Base-by-base conservation (phyloP, 2,329 filamentous ascomycete genomes). In the Claviceps sp. region DNA sequence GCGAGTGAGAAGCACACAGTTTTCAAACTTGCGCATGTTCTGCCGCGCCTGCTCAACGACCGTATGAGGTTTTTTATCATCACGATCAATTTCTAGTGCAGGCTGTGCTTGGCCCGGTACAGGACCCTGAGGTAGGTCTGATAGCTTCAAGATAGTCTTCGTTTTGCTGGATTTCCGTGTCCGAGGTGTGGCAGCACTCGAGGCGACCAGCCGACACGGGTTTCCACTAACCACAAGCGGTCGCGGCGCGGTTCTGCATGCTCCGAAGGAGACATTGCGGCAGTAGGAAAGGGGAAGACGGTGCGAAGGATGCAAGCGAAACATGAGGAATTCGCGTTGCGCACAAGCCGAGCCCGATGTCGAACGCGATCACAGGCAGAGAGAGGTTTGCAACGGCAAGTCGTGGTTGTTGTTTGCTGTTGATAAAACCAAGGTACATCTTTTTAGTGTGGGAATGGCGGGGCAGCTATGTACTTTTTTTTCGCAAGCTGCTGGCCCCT, bases 21-120 rank as follows among this genome's bases (percentile, higher is more conserved):
- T 89, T 61, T 83, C 80, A 69, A 95, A 96, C 61, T 85, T 89
- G 59, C 82, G 77, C 84, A 97, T 95, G 69, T 95, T 94, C 58
- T 83, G 87, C 52, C 82, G 80, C 30, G 88, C 91, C 65, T 95
- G 89, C 62, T 89, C 80, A 53, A 97, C 73, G 47, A 97, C 86
- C n/a, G 88, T 86, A 16, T 93, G 90, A 66, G 78, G 76, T 16
- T 59, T 69, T 51, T 71, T 67, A 55, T 71, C 66, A 26, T 77
- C 70, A 54, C 72, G 57, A 40, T 71, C 66, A 26, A 77, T 70
- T 54, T 72, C 58, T 38, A 61, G 52, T 5, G 43, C 47, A 30
- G 59, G 56, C 14, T 70, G 53, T 34, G 69, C 63, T 14, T 54
- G 51, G 4, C 41, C 30, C 20, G 56, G 55, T 41, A 75, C 64